Base-by-base conservation (phyloP, 176 grass and related monocot genomes). In the Pontederia crassipes region DNA sequence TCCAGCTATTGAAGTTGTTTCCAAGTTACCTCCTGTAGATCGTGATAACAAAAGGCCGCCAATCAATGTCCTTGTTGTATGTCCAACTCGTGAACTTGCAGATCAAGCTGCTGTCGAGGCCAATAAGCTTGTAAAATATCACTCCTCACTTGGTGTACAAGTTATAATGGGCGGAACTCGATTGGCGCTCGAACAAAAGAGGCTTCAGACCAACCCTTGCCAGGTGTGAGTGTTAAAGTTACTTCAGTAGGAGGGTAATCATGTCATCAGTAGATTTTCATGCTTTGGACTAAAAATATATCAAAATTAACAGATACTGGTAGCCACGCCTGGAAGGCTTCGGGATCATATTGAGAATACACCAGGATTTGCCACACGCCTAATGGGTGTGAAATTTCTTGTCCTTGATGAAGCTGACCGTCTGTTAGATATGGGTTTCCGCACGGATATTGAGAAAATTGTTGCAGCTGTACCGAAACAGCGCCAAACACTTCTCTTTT, bases 351-450 rank as follows among this genome's bases (percentile, higher is more conserved):
- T 98, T 80, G 71, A 98, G 64, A 98, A 92, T 35, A 98, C 93
- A 24, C 77, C 81, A 49, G 93, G 87, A 79, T 91, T 98, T 75
- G 66, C 72, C 49, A 59, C 74, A 53, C 77, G 87, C 53, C 78
- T 98, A 28, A 98, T 65, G 68, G 93, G 88, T 47, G 73, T 98
- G 20, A 98, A 98, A 35, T 76, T 98, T 65, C 81, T 92, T 72
- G 73, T 98, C 72, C 82, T 98, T 72, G 93, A 98, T 78, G 93
- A 98, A 80, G 87, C 93, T 66, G 93, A 98, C 72, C 84, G 78
- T 65, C 72, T 98, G 60, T 81, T 92, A 63, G 93, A 98, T 78
- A 98, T 98, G 87, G 87, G 93, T 54, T 98, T 98, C 71, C 72
- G 79, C 64, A 98, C 75, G 75, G 93, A 91, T 72, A 91, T 97